phyloP scores from a whole-genome alignment of 805 yeast species.

The Tetrapisispora taiwanensis region DNA sequence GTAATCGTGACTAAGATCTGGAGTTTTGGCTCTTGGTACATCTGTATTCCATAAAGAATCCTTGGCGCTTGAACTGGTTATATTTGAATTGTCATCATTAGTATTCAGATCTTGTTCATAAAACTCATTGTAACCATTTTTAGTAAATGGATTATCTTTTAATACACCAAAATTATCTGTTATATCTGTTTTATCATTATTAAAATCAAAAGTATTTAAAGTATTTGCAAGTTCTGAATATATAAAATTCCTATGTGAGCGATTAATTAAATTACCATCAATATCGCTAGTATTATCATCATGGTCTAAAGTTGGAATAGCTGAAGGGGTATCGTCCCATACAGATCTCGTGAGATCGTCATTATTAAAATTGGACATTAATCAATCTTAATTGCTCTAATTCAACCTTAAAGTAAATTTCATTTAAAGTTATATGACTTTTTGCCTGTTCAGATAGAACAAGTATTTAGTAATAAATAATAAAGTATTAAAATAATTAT shows the following conservation, averaged over 20 bases:
- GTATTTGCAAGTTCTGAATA: not conserved
- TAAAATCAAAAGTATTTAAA: not conserved
- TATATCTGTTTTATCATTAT: not conserved
- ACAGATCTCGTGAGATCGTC: not conserved
- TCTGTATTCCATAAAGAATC: not conserved
- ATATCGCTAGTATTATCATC: not conserved
- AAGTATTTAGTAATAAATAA: no score
- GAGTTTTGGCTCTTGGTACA: not conserved
- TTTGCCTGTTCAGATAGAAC: no score
- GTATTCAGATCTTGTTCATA: not conserved
- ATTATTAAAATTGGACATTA: not conserved
- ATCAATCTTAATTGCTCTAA: not conserved
- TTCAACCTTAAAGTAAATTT: not conserved
- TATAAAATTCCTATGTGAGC: not conserved
- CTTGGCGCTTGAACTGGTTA: not conserved
- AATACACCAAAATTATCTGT: no score
- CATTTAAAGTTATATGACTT: not conserved
- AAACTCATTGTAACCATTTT: not conserved
- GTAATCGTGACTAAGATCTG: not conserved
- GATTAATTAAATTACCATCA: not conserved
- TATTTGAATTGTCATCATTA: not conserved
- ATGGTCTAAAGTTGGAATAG: no score
- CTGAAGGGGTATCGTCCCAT: not conserved
- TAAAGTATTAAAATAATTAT: no score
- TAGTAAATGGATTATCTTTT: not conserved